Base-by-base conservation (phyloP, 2,329 filamentous ascomycete genomes). In the Meredithiella fracta region DNA sequence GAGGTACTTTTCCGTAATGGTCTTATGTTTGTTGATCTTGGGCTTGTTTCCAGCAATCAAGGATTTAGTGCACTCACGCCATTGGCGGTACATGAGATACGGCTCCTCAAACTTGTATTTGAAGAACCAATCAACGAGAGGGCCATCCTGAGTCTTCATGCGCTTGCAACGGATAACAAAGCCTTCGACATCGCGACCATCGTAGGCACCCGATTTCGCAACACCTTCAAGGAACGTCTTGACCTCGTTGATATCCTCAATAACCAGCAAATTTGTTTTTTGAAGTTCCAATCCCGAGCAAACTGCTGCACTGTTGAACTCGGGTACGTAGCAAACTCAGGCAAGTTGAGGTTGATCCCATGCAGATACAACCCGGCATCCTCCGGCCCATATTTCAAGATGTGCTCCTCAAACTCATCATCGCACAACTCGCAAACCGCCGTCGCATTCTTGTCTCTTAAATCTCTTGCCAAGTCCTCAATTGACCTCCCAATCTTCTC, bases 61-160 rank as follows among this genome's bases (percentile, higher is more conserved):
- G 3, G 86, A 78, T 67, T 95, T 97, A 44, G 92, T 98, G 66
- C 86, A 94, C 70, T 98, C 92, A 60, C 92, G 83, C 92, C 92
- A 98, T 71, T 98, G 92, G 23, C 92, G 82, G 70, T 97, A 98
- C 88, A 98, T 94, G 59, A 98, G 73, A 66, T 98, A 98, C 0
- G 92, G 92, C 70, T 98, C 92, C 65, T 98, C 92, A 59, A 98
- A 98, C 71, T 98, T 98, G 78, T 90, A 98, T 70, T 98, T 98
- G 82, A 98, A 98, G 70, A 98, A 98, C 92, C 92, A 98, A 67
- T 98, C 90, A n/a, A 78, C 71, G 66, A 82, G 92, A 0, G 78
- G 76, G 14, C 67, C 65, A 1, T 68, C 70, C 0, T 72, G 71
- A 26, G 80, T 68, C n/a, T 69, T 65, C 15, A 75, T 72, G 73